Percentiles rank a stretch among this genome's conserved stretches.
phyloP scores from a whole-genome alignment of 2,329 filamentous ascomycete genomes.

The Fusarium sp. region DNA sequence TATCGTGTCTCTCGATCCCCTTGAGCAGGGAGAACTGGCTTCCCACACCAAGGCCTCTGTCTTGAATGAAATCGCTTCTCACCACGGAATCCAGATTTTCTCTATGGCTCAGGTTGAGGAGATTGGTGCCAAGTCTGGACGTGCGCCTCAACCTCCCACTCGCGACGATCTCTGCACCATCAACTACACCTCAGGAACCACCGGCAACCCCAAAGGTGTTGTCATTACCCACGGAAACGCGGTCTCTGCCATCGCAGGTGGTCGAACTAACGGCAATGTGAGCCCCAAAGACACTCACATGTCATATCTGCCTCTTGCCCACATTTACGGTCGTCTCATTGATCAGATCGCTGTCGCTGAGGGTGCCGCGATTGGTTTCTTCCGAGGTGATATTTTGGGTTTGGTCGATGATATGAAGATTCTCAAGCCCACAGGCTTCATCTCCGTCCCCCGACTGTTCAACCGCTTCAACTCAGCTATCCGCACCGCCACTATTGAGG shows the following conservation, averaged over 20 bases:
- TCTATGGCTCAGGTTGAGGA: constrained; percentile 84
- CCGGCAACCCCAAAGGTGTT: constrained; percentile 84
- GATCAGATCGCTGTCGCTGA: constrained; percentile 80
- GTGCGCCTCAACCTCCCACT: constrained; percentile 75
- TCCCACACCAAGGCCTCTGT: constrained; percentile 84
- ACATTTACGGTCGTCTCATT: constrained; percentile 89
- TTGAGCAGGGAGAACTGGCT: constrained; percentile 80
- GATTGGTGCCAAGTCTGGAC: constrained; percentile 76
- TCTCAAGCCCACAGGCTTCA: constrained; percentile 82
- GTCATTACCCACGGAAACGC: constrained; percentile 85
- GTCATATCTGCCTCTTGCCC: constrained; percentile 92
- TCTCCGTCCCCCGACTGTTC: constrained; percentile 90
- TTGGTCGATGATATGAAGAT: constrained; percentile 92
- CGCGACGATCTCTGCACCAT: constrained; percentile 86
- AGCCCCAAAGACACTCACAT: constrained; percentile 70
- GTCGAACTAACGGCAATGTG: constrained; percentile 66
- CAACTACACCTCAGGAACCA: constrained; percentile 91
- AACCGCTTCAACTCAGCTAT: constrained; percentile 90
- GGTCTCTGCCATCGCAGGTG: constrained; percentile 75
- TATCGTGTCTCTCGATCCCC: constrained; percentile 85
- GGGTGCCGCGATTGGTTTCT: constrained; percentile 86
- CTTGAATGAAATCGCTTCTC: constrained; percentile 77
- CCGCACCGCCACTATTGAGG: constrained; percentile 80
- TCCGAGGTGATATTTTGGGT: constrained; percentile 88
- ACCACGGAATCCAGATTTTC: constrained; percentile 81